Percentiles rank a stretch among this genome's conserved stretches.
Evolutionary conservation across 257 asterid species (phyloP).

Genomic region (Penstemon newberryi): DNA sequence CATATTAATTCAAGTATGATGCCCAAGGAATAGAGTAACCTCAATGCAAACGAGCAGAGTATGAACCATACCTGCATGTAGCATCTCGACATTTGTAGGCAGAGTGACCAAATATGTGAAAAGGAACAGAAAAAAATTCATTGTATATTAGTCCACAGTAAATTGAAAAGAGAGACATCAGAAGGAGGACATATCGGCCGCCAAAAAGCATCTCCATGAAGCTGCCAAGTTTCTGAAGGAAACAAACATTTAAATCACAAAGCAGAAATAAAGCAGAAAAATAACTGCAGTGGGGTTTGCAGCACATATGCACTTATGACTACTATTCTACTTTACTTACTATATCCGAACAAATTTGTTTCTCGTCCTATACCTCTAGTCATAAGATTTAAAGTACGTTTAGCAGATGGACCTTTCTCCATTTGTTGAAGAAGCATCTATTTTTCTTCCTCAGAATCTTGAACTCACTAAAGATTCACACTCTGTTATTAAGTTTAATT

Average conservation of each 20-base stretch:
- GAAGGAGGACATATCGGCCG: slow-evolving; percentile 89
- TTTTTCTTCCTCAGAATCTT: too few relatives aligned
- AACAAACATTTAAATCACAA: slow-evolving; percentile 25
- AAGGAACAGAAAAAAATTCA: slow-evolving; percentile 95
- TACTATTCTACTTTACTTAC: background rate
- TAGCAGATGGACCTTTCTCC: too few relatives aligned
- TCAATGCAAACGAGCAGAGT: slow-evolving; percentile 22
- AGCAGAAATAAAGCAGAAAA: slow-evolving; percentile 16
- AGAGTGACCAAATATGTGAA: slow-evolving; percentile 92
- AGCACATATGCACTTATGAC: background rate
- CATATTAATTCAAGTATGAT: slow-evolving; percentile 12
- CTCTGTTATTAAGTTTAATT: too few relatives aligned
- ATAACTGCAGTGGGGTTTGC: slow-evolving; percentile 12
- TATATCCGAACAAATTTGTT: background rate
- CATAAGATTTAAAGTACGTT: too few relatives aligned
- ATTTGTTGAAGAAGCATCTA: too few relatives aligned
- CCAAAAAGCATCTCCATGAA: slow-evolving; percentile 99
- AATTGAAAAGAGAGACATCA: slow-evolving; percentile 92
- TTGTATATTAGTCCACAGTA: slow-evolving; percentile 98
- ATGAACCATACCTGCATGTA: slow-evolving; percentile 76
- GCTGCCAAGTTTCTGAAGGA: slow-evolving; percentile 92
- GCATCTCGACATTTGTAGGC: slow-evolving; percentile 89
- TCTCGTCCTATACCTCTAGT: too few relatives aligned
- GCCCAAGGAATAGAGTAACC: slow-evolving; percentile 12
- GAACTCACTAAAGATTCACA: too few relatives aligned